Base-by-base conservation (phyloP, 352 stramenopile genomes). In the Peronosclerospora sorghi region DNA sequence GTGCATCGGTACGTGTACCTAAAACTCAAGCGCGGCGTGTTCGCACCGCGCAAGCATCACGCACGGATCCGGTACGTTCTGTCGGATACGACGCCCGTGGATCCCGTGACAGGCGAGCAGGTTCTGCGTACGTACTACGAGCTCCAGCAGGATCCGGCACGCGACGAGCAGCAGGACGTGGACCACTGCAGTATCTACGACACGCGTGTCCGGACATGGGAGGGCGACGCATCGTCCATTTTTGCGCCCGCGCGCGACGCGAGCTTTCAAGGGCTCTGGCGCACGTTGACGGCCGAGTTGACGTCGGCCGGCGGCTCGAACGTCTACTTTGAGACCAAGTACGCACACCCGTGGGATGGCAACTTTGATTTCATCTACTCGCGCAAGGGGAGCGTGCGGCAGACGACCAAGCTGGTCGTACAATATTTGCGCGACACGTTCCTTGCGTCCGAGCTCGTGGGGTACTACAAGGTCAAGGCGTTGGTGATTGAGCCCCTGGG, bases 251-350 rank as follows among this genome's bases (percentile, higher is more conserved):
- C 71, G 15, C 70, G 61, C 21, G 74, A 81, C 27, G 68, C 68
- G n/a, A 73, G 71, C 32, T 86, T 76, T 40, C 62, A 34, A 1
- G 71, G 53, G 13, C 47, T 69, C 37, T 88, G 73, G 73, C 59
- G 62, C 8, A 62, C 42, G 14, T 69, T 86, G 36, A 44, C 58
- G 12, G 62, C 59, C 8, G 47, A 74, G 48, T 68, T 83, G 52
- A 65, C 58, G 8, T 79, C 72, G 0, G 59, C 76, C 20, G 77
- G 72, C 15, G 77, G 64, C 8, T 85, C 73, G 6, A 86, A 89
- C 42, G 72, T 86, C 36, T 85, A 85, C 59, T 84, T 85, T 43
- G 76, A 89, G 59, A 77, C 72, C 18, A 74, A 83, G 58, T 89
- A 79, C 36, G 68, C 72, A 20, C 77, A 89, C 47, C 73, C 73